These are phyloP conservation scores for Trichoderma afroharzianum DNA, from an alignment of 2,329 filamentous ascomycete genomes.

Conservation along the genomic window DNA sequence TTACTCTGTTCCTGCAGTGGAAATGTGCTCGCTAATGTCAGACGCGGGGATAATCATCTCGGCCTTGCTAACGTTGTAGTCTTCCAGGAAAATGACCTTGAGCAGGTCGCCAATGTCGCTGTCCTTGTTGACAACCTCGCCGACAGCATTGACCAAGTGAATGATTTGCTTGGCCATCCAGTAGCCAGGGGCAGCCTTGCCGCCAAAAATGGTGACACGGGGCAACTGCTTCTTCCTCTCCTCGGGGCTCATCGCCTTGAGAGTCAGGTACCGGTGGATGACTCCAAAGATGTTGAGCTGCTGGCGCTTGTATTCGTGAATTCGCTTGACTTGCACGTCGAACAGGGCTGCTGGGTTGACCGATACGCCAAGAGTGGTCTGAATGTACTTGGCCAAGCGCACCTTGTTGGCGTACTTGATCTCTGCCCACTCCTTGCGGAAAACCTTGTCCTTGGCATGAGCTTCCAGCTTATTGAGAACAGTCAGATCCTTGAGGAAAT, in stretches of 20 bases:
- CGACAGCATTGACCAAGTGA: conserved; percentile 91
- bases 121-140: conserved; percentile 86
- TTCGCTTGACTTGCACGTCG: conserved; percentile 97
- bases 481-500: conserved; percentile 88
- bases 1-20: conserved; percentile 89
- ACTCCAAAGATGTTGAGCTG: conserved; percentile 99
- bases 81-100: conserved; percentile 95
- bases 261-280: conserved; percentile 85
- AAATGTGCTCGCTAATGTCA: conserved; percentile 97
- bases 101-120: conserved; percentile 86
- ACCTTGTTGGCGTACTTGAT: conserved; percentile 98
- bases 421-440: conserved; percentile 91
- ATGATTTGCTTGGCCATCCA: conserved; percentile 99
- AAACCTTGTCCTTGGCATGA: conserved; percentile 80
- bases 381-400: conserved; percentile 86
- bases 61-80: conserved; percentile 99
- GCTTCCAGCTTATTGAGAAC: conserved; percentile 79
- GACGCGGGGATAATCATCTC: conserved; percentile 94
- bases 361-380: conserved; percentile 70
- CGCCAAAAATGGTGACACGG: conserved; percentile 93
- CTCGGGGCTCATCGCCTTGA: conserved; percentile 80
- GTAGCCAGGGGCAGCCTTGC: conserved; percentile 96
- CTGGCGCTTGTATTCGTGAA: conserved; percentile 98
- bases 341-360: conserved; percentile 89
- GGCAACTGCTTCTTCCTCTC: conserved; percentile 83